Base-by-base conservation (phyloP, 2,329 filamentous ascomycete genomes). In the Bipolaris zeicola region DNA sequence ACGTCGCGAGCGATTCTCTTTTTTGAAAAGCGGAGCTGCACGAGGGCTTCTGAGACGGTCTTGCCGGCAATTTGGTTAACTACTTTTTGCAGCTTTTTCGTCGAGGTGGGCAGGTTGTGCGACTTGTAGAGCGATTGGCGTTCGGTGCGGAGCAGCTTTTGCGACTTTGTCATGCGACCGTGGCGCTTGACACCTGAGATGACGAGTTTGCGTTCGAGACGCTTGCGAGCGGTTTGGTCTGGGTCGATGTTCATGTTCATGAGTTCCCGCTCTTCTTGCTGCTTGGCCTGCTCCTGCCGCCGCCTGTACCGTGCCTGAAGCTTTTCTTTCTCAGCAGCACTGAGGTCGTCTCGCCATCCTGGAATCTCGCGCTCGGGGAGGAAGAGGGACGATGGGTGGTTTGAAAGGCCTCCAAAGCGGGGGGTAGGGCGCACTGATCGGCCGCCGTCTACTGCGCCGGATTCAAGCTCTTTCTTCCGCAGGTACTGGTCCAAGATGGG, bases 1-100 rank as follows among this genome's bases (percentile, higher is more conserved):
- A 98, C 86, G 70, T 96, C 92, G 64, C 85, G 82, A 6, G 94
- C 91, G 62, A 89, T 90, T 80, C 92, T 94, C 85, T 99, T 99
- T 82, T 92, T 91, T 76, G 89, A 94, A 80, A 94, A 98, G 53
- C 89, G 86, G 91, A 99, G 96, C 82, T 99, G 95, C 52, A 90
- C 79, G 64, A 98, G 91, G 13, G 95, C 95, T 34, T 99, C 93
- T 55, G 96, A 92, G 59, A 99, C 82, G n/a, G 89, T 88, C 84
- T 97, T 98, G 64, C 95, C 95, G 2, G 87, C 84, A 71, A 99
- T 95, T 79, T 98, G 95, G 52, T 89, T 87, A 22, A 94, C 88
- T 47, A 99, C 80, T 68, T 90, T 89, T 50, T 89, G 88, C 52
- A 99, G 83, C 81, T 99, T 99, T 86, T 99, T 99, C 62, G 91